These are phyloP conservation scores for Avicennia marina DNA, from an alignment of 257 asterid genomes.

Conservation along the genomic window DNA sequence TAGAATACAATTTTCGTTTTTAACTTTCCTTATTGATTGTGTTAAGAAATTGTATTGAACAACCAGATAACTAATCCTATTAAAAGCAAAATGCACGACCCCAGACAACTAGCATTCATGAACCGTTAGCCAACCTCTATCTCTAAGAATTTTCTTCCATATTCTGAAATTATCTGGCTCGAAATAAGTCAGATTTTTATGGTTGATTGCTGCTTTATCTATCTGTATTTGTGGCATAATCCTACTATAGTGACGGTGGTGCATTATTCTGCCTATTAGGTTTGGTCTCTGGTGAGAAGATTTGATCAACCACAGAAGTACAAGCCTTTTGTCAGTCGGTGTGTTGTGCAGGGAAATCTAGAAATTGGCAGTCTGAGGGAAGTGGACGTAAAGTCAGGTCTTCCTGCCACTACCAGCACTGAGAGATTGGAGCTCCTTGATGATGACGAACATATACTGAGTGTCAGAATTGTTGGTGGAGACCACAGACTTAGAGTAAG, in stretches of 20 bases:
- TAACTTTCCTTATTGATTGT: no score
- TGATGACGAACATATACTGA: slow-evolving; percentile 68
- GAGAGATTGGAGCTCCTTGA: slow-evolving; percentile 82
- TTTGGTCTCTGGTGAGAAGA: slow-evolving; percentile 82
- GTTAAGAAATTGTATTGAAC: no score
- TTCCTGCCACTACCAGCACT: slow-evolving; percentile 88
- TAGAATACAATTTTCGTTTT: slow-evolving; percentile 5
- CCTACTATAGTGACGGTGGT: slow-evolving; percentile 4
- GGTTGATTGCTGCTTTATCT: neutral
- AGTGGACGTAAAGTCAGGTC: slow-evolving; percentile 79
- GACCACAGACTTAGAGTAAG: slow-evolving; percentile 77
- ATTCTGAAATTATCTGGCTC: neutral
- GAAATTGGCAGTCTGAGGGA: slow-evolving; percentile 74
- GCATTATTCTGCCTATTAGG: slow-evolving; percentile 35
- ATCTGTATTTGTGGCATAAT: neutral
- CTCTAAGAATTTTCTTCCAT: neutral
- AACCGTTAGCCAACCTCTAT: neutral
- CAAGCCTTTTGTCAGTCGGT: slow-evolving; percentile 75
- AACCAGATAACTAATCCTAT: no score
- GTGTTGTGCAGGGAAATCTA: slow-evolving; percentile 61
- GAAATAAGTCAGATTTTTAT: neutral
- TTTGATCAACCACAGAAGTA: slow-evolving; percentile 82
- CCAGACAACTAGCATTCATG: no score
- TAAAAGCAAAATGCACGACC: no score
- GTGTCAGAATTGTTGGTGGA: slow-evolving; percentile 71